Base-by-base conservation (phyloP, 225 moss, liverwort and hornwort species). In the Polytrichum formosum region DNA sequence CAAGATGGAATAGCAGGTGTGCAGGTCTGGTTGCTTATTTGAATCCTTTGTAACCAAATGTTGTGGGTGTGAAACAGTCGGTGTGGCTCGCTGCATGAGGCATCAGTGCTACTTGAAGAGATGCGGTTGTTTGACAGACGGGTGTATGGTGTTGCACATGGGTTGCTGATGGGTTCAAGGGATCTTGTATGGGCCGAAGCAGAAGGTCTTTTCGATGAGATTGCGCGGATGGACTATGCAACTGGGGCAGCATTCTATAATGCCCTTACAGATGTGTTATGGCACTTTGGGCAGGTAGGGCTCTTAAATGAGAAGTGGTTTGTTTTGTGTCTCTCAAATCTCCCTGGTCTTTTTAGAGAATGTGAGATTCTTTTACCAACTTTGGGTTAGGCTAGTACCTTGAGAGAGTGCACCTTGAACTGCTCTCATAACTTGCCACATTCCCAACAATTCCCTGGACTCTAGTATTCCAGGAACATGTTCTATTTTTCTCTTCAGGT, bases 191-290 rank as follows among this genome's bases (percentile, higher is more conserved):
- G 91, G 85, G 67, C 79, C 27, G 89, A 92, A 66, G 96, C 96
- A 25, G 83, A 84, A 71, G 59, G 81, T 17, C 80, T 97, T 1
- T 97, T 93, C 56, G 87, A 97, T 67, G 93, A 92, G 78, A 97
- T 97, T 56, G 77, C 90, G 20, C 86, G 87, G 66, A 93, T 97
- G 96, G 93, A 97, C 79, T 93, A 92, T 28, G 92, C 93, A 5
- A 97, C 96, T 30, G 96, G 90, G 25, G 96, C 92, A 26, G 96
- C 96, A 21, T 97, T 97, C 63, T 97, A 97, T 75, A 97, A 97
- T 56, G 96, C 96, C 18, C 79, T 97, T 7, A 97, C 93, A 35
- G 96, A 97, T 72, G 96, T 97, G 33, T 74, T 97, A n/a, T 97
- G 96, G 96, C 93, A 97, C 75, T 97, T 97, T 67, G 96, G 96